Evolutionary conservation across 805 yeast genomes (phyloP).

Genomic region (Lachancea quebecensis): DNA sequence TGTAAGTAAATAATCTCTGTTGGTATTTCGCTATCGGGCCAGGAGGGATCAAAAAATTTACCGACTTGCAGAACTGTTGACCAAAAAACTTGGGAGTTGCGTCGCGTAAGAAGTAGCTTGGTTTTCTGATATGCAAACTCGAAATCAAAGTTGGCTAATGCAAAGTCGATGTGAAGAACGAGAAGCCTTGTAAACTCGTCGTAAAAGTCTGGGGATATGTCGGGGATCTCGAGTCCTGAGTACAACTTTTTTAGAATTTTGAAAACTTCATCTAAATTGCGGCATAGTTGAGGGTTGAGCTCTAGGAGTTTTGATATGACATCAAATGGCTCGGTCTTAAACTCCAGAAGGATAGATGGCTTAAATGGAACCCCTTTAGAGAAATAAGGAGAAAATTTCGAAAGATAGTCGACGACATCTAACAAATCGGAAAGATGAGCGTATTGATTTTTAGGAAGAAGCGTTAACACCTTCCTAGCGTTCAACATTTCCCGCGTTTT

Average conservation of each 20-base stretch:
- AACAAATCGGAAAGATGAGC: slow-evolving; percentile 16
- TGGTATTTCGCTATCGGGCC: slow-evolving; percentile 37
- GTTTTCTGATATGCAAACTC: slow-evolving; percentile 45
- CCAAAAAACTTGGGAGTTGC: slow-evolving; percentile 43
- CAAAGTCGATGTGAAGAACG: slow-evolving; percentile 56
- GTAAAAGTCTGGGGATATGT: slow-evolving; percentile 8
- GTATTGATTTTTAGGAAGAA: slow-evolving; percentile 15
- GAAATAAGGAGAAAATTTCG: slow-evolving; percentile 27
- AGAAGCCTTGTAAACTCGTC: slow-evolving; percentile 25
- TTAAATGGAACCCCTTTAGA: slow-evolving; percentile 32
- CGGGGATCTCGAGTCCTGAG: slow-evolving; percentile 32
- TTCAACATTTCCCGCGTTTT: slow-evolving; percentile 36
- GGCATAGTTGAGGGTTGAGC: slow-evolving; percentile 46
- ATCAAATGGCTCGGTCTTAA: slow-evolving; percentile 28
- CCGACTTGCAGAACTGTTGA: slow-evolving; percentile 69
- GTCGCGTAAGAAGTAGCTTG: slow-evolving; percentile 32
- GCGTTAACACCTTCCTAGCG: slow-evolving; percentile 27
- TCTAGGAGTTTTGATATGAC: slow-evolving; percentile 43
- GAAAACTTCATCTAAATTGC: slow-evolving; percentile 37
- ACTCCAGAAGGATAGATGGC: slow-evolving; percentile 34
- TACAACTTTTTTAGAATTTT: slow-evolving; percentile 37
- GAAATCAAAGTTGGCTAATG: slow-evolving; percentile 59
- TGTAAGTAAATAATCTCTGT: slow-evolving; percentile 41
- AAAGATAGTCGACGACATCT: slow-evolving; percentile 27
- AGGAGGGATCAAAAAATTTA: slow-evolving; percentile 43